Conservation (phyloP, 331 rosid species). For the Telfairia occidentalis region DNA sequence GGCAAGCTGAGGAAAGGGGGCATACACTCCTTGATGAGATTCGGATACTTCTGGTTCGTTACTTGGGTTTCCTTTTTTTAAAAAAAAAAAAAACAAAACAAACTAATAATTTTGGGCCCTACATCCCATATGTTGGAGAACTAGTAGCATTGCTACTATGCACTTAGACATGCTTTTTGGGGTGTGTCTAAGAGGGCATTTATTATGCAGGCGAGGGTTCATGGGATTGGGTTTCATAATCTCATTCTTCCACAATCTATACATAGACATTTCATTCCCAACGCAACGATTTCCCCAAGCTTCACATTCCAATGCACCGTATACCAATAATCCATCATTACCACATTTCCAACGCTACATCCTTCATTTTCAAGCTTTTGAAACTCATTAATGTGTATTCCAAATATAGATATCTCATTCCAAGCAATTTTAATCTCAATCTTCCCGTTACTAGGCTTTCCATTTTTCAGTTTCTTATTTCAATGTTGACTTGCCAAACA, state of each 20-base stretch:
- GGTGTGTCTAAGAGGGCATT: neutral
- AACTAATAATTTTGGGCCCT: neutral
- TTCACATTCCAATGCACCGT: neutral
- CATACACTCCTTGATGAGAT: slow-evolving; percentile 75
- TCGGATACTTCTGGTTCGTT: slow-evolving; percentile 78
- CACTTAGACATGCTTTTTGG: neutral
- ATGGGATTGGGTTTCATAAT: neutral
- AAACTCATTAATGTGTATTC: neutral
- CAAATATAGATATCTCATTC: neutral
- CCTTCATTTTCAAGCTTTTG: neutral
- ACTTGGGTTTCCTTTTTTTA: slow-evolving; percentile 13
- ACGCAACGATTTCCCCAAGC: neutral
- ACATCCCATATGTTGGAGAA: neutral
- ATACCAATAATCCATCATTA: neutral
- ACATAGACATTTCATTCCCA: neutral
- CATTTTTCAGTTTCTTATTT: neutral
- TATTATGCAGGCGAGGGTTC: neutral
- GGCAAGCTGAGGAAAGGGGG: slow-evolving; percentile 94
- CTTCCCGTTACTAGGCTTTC: neutral
- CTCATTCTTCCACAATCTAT: neutral
- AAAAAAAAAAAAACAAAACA: too few species aligned
- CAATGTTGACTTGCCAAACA: neutral
- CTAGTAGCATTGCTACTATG: neutral
- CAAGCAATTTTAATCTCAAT: neutral
- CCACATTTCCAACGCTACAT: neutral